Base-by-base conservation (phyloP, 1,284 basidiomycete genomes). In the Apiotrichum porosum region DNA sequence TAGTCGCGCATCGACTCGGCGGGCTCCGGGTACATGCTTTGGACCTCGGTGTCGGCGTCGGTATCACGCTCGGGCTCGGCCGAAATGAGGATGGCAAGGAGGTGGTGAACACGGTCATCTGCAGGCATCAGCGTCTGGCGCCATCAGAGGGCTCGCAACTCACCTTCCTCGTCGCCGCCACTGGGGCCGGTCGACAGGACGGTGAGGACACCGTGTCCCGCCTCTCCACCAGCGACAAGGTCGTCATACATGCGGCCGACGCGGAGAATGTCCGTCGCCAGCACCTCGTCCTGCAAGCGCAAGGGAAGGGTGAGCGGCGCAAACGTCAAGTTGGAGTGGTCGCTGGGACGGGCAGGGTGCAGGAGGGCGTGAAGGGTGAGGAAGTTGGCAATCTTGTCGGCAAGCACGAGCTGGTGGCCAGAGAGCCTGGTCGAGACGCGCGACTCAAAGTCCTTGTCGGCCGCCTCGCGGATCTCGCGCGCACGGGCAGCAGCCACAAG, bases 351-450 rank as follows among this genome's bases (percentile, higher is more conserved):
- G 35, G 69, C 63, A 21, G 74, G 72, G 44, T 71, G 63, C 37
- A 88, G 69, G n/a, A 80, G 71, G 26, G 79, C 69, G 49, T 82
- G 82, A 22, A 90, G 63, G 28, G 81, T 80, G 46, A 88, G 74
- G 65, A 90, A 79, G 17, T 79, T 75, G 40, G 88, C 68, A 19
- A 89, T 68, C 8, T 81, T 77, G 2, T 75, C 77, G 3, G 77
- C 74, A 61, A 74, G 80, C 31, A 61, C 65, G 19, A 60, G 57
- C 22, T 58, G 51, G 36, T 44, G 52, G 23, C 51, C 43, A 9
- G 37, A 44, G 1, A 53, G 22, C 6, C 42, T 30, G 6, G 31
- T 38, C 6, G 49, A 40, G n/a, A 54, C 41, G 22, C 44, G 44
- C 2, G 36, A 36, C 12, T 51, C 32, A 0, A 54, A 37, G n/a